Base-by-base conservation (phyloP, 179 eudicot species). In the Beta corolliflora region DNA sequence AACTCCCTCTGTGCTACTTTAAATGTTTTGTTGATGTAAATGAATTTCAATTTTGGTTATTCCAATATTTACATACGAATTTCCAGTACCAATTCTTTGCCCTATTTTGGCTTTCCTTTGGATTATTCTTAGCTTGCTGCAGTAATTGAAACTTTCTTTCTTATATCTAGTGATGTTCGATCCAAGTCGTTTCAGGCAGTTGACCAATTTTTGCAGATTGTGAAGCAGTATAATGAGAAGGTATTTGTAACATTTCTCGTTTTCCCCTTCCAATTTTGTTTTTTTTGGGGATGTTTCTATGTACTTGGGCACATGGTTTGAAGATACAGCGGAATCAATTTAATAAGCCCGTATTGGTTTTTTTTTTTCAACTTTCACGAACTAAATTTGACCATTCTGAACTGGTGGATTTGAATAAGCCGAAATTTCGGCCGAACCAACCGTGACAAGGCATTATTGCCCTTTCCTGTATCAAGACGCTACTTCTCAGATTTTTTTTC, bases 141-240 rank as follows among this genome's bases (percentile, higher is more conserved):
- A 25, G 21, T 67, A 41, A 56, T 41, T 36, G 41, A 75, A 46
- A 46, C 74, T 60, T 71, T 48, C 29, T 74, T 84, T 73, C 50
- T 77, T 79, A 45, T 75, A 73, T 60, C 67, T 86, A 96, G 99
- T 90, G 99, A 96, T 83, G 99, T 96, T 86, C 91, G 96, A 81
- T 86, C 92, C 73, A 94, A 96, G 87, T 91, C 98, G 64, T 96
- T 94, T 86, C 91, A 96, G 89, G 97, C 99, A 71, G 93, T 94
- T 79, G 97, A 96, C 76, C 99, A 96, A 66, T 96, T 94, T 85
- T 86, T 96, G 93, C 93, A 93, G 84, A 84, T 94, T 81, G 93
- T 92, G 91, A 94, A 88, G 90, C 96, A 91, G 87, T 84, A 87
- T 85, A 91, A 96, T 84, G 98, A 96, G 76, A 94, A 93, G 99